Base-by-base conservation (phyloP, 257 asterid species). In the Galeopsis tetrahit region DNA sequence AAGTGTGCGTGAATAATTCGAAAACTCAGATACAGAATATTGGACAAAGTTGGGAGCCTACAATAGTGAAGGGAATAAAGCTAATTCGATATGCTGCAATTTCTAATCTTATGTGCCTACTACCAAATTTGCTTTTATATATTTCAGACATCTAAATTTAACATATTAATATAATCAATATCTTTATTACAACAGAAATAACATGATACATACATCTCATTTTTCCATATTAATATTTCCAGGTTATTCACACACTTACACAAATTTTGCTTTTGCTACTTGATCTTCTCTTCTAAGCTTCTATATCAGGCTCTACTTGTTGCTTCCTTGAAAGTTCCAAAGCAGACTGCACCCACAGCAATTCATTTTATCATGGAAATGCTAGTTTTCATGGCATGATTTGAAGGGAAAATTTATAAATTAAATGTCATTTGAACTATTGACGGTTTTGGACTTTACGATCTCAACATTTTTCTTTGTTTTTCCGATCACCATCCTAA, bases 271-370 rank as follows among this genome's bases (percentile, higher is more conserved):
- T 56, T 21, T 21, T 15, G 56, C 38, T n/a, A 58, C 40, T 69
- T 38, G 28, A 57, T 62, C 68, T 61, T 21, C 28, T 21, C 28
- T 51, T 74, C 69, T 66, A 40, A 35, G 38, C 68, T 36, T 55
- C 10, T 52, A 40, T 58, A 73, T 79, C 78, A 63, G 66, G 69
- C 33, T 55, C 53, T 49, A 61, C 76, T 74, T 43, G 78, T 72
- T 56, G 70, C 80, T 79, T 74, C 74, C 63, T 69, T 68, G 67
- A 60, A 78, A 84, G 60, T 66, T 86, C 97, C 70, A 88, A 83
- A 33, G 86, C 91, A 74, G 95, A 87, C 97, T 90, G 96, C 84
- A 79, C 52, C 69, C 68, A 72, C 7, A 66, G 4, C n/a, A 57
- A 72, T 52, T 69, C 7, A 61, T 53, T 75, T 53, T 13, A 68